Evolutionary conservation across 495 filamentous ascomycete genomes (phyloP), one percentile per base, ranked within the genome.

Genomic region (Penicillium coffeae): DNA sequence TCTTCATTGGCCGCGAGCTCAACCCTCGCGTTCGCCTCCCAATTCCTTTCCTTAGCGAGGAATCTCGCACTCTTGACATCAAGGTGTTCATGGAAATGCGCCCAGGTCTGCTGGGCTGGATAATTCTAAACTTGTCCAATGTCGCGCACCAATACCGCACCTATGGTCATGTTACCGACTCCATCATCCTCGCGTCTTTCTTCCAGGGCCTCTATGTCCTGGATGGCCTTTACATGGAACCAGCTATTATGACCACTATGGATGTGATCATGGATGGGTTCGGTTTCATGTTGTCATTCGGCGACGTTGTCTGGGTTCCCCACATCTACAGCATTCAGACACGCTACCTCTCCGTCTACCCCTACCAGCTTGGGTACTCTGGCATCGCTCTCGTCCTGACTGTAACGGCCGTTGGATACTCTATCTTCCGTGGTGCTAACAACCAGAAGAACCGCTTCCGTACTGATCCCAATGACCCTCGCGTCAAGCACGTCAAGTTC

Each of bases 201-300:
- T 84, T 92, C 60, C 94, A 97, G 66, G 73, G 78, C 10, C 66
- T 95, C 48, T 97, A 97, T 63, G 82, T 92, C 3, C 70, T 96
- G 42, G 94, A 98, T 64, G 78, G 80, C 0, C 78, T 88, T n/a
- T 90, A 84, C 70, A 91, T 91, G 82, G 93, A 98, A 64, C 79
- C 89, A 0, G 86, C 92, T 1, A 84, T 98, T 51, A 75, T 98
- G 56, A 97, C 94, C 2, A 96, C 90, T 8, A 96, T 98, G 69
- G 94, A 98, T 66, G 86, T 97, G 60, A 95, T 84, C 47, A 88
- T 83, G 59, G 93, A 98, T 59, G 94, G 93, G 12, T 96, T 97
- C 57, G 94, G 93, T 38, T 89, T 87, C 66, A 98, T 98, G 93
- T 72, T 98, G n/a, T 75, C 87, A 2, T 97, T 96, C 54, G 93